phyloP scores from a whole-genome alignment of 208 protist genomes.

The Angomonas deanei region DNA sequence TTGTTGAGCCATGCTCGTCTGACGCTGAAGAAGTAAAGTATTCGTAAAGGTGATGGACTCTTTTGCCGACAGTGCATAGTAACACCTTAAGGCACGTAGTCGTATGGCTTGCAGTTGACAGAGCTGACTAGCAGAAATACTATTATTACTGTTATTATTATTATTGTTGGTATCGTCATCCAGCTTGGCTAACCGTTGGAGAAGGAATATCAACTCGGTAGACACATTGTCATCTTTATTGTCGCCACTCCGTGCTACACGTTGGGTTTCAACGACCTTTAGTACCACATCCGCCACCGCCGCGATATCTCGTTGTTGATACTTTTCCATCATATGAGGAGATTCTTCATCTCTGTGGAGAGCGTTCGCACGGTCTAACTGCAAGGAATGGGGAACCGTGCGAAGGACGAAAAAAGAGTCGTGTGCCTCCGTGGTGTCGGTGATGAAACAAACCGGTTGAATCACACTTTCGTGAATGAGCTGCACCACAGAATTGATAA shows the following conservation, averaged over 20 bases:
- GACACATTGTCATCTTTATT: not conserved
- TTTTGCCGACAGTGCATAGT: slow-evolving; percentile 46
- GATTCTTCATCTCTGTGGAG: slow-evolving; percentile 4
- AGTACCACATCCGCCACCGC: slow-evolving; percentile 40
- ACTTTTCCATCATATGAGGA: slow-evolving; percentile 12
- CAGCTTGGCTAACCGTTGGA: slow-evolving; percentile 16
- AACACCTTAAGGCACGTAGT: slow-evolving; percentile 52
- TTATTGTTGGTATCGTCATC: not conserved
- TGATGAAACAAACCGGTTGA: not conserved
- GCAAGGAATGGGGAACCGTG: not conserved
- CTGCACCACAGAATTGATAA: not conserved
- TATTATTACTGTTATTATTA: not conserved
- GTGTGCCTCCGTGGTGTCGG: not conserved
- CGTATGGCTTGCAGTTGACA: slow-evolving; percentile 69
- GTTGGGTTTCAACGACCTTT: slow-evolving; percentile 26
- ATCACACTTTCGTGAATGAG: not conserved
- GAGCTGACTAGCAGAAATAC: slow-evolving; percentile 42
- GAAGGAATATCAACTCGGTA: slow-evolving; percentile 26
- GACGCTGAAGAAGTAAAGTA: too few species aligned
- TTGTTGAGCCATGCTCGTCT: too few species aligned
- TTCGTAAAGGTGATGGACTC: slow-evolving; percentile 19
- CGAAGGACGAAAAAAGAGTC: not conserved
- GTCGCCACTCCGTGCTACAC: not conserved
- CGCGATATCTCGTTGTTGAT: slow-evolving; percentile 35
- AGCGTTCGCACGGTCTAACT: not conserved